Evolutionary conservation across 495 filamentous ascomycete genomes (phyloP).

Genomic region (Hypoxylon fuscum): DNA sequence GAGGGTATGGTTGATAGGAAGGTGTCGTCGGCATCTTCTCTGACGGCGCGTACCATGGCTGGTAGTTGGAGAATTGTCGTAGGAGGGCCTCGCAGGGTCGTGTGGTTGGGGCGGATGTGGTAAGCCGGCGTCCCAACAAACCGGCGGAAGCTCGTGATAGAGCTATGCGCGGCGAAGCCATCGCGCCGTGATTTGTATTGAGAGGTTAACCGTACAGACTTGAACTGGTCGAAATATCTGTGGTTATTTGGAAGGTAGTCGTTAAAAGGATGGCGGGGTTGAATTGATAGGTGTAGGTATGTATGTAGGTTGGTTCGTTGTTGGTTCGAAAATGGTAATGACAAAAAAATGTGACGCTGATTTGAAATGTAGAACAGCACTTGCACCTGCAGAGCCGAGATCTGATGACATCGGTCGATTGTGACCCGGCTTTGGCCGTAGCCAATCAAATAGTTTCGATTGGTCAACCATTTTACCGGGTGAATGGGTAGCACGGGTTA

Average conservation of each 20-base stretch:
- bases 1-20: slow-evolving; percentile 77
- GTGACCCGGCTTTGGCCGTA: slow-evolving; percentile 46
- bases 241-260: not conserved
- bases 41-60: slow-evolving; percentile 60
- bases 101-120: slow-evolving; percentile 45
- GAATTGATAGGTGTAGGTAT: not conserved
- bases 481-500: not conserved
- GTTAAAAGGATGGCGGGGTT: not conserved
- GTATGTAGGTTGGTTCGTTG: no score
- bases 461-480: slow-evolving; percentile 36
- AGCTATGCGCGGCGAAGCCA: slow-evolving; percentile 41
- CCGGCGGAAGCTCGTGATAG: slow-evolving; percentile 61
- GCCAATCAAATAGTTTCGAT: slow-evolving; percentile 51
- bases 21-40: slow-evolving; percentile 77
- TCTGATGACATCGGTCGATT: slow-evolving; percentile 50
- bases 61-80: slow-evolving; percentile 72
- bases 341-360: no score
- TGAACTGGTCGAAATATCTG: not conserved
- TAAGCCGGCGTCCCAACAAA: slow-evolving; percentile 60
- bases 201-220: not conserved
- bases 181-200: slow-evolving; percentile 10
- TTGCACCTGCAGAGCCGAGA: slow-evolving; percentile 32
- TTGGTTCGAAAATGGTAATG: not conserved
- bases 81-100: slow-evolving; percentile 61
- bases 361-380: no score